Evolutionary conservation across 768 basidiomycete species (phyloP).

Genomic region (Tylopilus plumbeoviolaceoides): DNA sequence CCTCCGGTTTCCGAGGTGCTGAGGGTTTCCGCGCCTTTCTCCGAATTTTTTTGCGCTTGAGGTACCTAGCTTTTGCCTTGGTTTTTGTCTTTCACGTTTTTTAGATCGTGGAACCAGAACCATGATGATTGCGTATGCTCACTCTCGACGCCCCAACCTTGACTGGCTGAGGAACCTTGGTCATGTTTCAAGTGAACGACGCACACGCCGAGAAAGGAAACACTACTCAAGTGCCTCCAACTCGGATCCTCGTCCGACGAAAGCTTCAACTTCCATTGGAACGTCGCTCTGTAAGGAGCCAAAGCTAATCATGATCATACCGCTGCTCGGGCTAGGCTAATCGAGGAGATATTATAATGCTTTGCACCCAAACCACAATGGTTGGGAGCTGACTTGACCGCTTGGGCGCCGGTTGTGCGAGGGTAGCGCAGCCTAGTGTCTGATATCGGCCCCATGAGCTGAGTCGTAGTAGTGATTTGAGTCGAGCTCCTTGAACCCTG

Average conservation of each 20-base stretch:
- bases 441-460: background rate
- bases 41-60: constrained; percentile 67
- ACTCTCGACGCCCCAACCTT: constrained; percentile 16
- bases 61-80: constrained; percentile 67
- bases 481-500: background rate
- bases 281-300: too few species aligned
- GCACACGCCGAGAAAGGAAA: background rate
- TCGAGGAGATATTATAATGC: too few species aligned
- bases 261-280: too few species aligned
- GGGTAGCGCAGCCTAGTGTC: background rate
- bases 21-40: constrained; percentile 47
- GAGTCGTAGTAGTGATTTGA: background rate
- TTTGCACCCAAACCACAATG: background rate
- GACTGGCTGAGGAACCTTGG: constrained; percentile 6
- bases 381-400: background rate
- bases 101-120: background rate
- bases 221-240: background rate
- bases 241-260: too few species aligned
- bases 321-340: background rate
- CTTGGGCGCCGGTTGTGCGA: too few species aligned
- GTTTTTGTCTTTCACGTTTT: constrained; percentile 49
- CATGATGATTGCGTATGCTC: constrained; percentile 5
- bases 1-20: constrained; percentile 24
- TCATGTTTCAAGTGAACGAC: background rate
- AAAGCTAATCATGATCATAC: too few species aligned